Evolutionary conservation across 2,329 filamentous ascomycete genomes (phyloP), one percentile per base, ranked within the genome.

Genomic region (Aspergillus hortae): DNA sequence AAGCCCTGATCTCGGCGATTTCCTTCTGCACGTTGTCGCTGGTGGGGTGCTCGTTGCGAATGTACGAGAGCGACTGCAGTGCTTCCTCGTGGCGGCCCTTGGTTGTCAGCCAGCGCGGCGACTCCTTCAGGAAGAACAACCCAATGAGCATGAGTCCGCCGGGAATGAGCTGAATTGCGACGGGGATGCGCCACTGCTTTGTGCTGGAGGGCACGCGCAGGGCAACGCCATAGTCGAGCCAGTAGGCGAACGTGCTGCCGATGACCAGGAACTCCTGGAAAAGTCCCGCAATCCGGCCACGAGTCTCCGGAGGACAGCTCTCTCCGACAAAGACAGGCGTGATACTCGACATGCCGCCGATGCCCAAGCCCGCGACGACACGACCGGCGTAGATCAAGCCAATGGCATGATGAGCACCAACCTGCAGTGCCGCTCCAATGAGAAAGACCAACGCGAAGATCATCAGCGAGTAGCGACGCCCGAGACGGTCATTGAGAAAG

Each of bases 101-200:
- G 58, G 77, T 75, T n/a, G 78, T 74, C n/a, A 81, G 70, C 77
- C 77, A 81, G 15, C 79, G 74, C 1, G 79, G 77, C 2, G 73
- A 77, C 53, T 81, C 79, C 48, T 78, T 79, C 43, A 79, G 70
- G 63, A 80, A 80, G 42, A 78, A 59, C 12, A 81, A 71, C 0
- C 78, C 78, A 3, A 71, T 58, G 9, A 82, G 60, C 47, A 82
- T 74, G n/a, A 80, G 57, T 0, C 70, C 71, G 14, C 78, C 78
- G 0, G 79, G 79, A 1, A 81, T 68, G 49, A 80, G 76, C 61
- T 82, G 78, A 9, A 81, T 66, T 1, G 74, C 77, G 19, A 81
- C 77, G 0, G 79, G 78, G 4, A 80, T 67, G 6, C 78, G 73
- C 78, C 79, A 82, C 63, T 81, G 79, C n/a, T 69, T 71, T 2